Evolutionary conservation across 495 filamentous ascomycete genomes (phyloP), one percentile per base, ranked within the genome.

Genomic region (Tuber borchii): DNA sequence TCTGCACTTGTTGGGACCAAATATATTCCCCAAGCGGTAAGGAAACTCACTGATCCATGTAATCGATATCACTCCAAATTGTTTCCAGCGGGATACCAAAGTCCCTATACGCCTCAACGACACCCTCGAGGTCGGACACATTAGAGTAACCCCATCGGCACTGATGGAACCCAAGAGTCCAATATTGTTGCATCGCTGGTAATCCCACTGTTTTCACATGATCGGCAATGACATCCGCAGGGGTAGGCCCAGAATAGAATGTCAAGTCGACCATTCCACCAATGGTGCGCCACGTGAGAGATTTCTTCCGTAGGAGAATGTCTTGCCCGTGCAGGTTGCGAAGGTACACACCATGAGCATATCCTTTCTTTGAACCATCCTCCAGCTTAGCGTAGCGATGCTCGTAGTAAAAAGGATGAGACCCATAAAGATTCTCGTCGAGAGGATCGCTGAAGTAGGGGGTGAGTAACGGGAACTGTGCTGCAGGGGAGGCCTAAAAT

Each of bases 181-280:
- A 96, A 83, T 95, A 96, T 10, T 91, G 91, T 85, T 92, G 90
- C 92, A 95, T 93, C 14, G 87, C 88, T 4, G 92, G 89, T 20
- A 88, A 82, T 1, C 91, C 91, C 39, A 91, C 88, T 56, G 94
- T 85, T 69, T 91, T 87, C 45, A 90, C 86, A 81, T 97, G 95
- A 81, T 95, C 91, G 80, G 86, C 85, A 39, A 90, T 86, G 2
- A 94, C 93, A 73, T 93, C 89, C 74, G 90, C 87, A 2, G 93
- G 91, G 45, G 86, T 88, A 0, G 92, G 90, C 3, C 93, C 93
- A 74, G 90, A 87, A 34, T 95, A 82, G 84, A 96, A 95, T 84
- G 95, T 95, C 71, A 97, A 89, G 84, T 97, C 93, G n/a, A 97
- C 76, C n/a, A 95, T 88, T 37, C 93, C 93, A 69, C 93, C 92